phyloP scores from a whole-genome alignment of 106 monocot genomes.

The Cymbidium sinense region DNA sequence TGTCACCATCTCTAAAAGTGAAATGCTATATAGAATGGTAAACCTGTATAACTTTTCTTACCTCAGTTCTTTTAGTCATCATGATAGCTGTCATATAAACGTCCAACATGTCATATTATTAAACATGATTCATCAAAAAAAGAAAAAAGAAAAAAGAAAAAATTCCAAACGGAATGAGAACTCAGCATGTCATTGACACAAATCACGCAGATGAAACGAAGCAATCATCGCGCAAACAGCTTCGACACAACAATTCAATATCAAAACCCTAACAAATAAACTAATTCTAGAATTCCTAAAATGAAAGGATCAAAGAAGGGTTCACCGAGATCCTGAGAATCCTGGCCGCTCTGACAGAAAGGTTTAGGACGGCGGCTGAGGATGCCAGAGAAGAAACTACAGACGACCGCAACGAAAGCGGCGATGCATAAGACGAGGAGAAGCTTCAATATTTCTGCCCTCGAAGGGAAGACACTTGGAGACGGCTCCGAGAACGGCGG shows the following conservation, averaged over 20 bases:
- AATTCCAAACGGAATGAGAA: not conserved
- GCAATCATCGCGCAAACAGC: not conserved
- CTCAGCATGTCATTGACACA: not conserved
- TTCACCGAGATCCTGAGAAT: conserved; percentile 4
- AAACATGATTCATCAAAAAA: not conserved
- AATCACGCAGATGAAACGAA: not conserved
- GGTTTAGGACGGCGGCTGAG: conserved; percentile 40
- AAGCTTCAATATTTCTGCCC: conserved; percentile 41
- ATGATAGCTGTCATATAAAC: not conserved
- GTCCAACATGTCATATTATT: not conserved
- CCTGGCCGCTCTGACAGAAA: conserved; percentile 59
- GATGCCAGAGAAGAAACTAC: conserved; percentile 29
- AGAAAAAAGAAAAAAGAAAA: not conserved
- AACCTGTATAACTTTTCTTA: not conserved
- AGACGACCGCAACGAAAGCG: conserved; percentile 49
- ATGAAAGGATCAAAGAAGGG: not conserved
- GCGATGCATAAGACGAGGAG: conserved; percentile 66
- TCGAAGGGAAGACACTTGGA: conserved; percentile 52
- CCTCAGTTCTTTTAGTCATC: not conserved
- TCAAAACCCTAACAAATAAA: not conserved
- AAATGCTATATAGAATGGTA: not conserved
- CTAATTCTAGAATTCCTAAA: not conserved
- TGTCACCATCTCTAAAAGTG: not conserved
- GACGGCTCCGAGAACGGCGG: not conserved
- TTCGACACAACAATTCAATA: not conserved